phyloP scores from a whole-genome alignment of 1,284 basidiomycete genomes.

The Takashimella tepidaria region DNA sequence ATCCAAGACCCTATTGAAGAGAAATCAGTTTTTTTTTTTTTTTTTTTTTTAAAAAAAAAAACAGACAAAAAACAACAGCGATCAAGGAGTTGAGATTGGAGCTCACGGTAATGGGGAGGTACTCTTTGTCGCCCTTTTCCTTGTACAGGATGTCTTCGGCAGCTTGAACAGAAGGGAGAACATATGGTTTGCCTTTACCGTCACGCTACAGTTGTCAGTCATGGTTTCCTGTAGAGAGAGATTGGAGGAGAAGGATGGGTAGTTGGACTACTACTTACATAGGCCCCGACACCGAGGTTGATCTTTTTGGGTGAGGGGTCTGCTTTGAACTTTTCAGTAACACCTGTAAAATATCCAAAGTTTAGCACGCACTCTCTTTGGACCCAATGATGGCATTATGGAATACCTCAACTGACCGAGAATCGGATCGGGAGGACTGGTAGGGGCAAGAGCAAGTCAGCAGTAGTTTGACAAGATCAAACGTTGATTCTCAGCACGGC shows the following conservation, averaged over 20 bases:
- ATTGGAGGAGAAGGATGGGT: background rate
- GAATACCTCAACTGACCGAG: constrained; percentile 25
- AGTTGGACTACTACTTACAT: constrained; percentile 24
- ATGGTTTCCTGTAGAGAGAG: background rate
- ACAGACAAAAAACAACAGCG: background rate
- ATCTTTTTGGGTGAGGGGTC: constrained; percentile 89
- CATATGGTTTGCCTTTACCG: constrained; percentile 90
- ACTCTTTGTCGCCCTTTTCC: constrained; percentile 87
- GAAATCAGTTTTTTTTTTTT: too few relatives aligned
- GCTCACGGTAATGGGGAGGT: constrained; percentile 78
- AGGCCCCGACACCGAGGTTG: constrained; percentile 83
- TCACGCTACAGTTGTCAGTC: constrained; percentile 63
- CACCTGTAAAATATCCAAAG: constrained; percentile 24
- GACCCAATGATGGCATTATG: background rate
- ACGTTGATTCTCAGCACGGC: background rate
- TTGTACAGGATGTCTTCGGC: constrained; percentile 57
- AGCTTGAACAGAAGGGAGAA: constrained; percentile 84
- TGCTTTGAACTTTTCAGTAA: constrained; percentile 59
- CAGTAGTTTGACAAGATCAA: background rate
- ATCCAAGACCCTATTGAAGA: constrained; percentile 59
- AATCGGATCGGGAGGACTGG: constrained; percentile 32
- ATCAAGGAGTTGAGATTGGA: too few relatives aligned
- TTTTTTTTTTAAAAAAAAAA: too few relatives aligned
- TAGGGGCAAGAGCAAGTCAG: background rate
- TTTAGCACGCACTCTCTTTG: constrained; percentile 1